These are phyloP conservation scores for Brassica cretica DNA, from an alignment of 345 rosid species.

Conservation along the genomic window DNA sequence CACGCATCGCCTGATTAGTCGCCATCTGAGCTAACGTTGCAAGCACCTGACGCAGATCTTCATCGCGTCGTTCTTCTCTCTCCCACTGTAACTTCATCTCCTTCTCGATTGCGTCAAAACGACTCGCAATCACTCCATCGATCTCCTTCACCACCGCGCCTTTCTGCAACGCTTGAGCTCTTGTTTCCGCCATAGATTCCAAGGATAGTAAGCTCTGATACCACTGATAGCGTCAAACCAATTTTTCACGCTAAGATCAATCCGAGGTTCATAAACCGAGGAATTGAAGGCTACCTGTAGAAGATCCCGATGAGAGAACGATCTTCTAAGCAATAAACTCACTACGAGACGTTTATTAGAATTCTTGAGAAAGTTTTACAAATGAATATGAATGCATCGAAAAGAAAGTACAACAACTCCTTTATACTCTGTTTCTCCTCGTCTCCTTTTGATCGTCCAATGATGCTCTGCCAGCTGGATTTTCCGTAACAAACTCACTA, in stretches of 20 bases:
- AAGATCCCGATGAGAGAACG: background rate
- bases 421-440: too few relatives aligned
- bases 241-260: background rate
- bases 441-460: too few relatives aligned
- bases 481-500: too few relatives aligned
- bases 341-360: too few relatives aligned
- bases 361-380: too few relatives aligned
- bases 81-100: background rate
- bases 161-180: background rate
- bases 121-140: background rate
- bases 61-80: background rate
- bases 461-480: too few relatives aligned
- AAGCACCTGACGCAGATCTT: background rate
- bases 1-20: too few relatives aligned
- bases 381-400: too few relatives aligned
- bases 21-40: background rate
- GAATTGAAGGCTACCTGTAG: background rate
- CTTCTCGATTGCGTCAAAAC: background rate
- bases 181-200: background rate
- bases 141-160: background rate
- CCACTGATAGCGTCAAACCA: background rate
- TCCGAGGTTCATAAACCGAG: background rate
- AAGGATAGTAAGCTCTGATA: background rate
- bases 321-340: too few relatives aligned
- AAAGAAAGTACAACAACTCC: too few relatives aligned